Conservation (phyloP, 148 eudicot species). For the Vaccinium vitisidaea region DNA sequence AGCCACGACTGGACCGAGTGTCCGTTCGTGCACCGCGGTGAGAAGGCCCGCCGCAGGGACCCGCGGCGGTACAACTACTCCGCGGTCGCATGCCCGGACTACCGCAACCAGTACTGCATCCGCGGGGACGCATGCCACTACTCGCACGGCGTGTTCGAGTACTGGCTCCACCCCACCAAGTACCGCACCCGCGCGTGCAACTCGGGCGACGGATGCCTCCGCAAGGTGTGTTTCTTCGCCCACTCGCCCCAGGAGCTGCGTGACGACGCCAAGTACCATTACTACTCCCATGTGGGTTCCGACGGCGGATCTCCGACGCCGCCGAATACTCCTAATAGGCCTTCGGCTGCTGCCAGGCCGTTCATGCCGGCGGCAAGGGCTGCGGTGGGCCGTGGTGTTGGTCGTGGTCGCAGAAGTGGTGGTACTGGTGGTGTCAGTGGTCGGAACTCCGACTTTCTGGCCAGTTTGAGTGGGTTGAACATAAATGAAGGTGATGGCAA, state of each 20-base stretch:
- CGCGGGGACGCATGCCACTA: not conserved
- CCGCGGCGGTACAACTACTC: constrained; percentile 17
- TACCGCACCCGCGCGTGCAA: constrained; percentile 15
- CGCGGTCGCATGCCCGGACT: constrained; percentile 9
- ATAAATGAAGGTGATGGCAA: not conserved
- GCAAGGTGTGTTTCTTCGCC: constrained; percentile 18
- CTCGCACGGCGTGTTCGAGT: constrained; percentile 20
- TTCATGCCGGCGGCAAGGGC: not conserved
- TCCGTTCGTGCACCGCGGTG: constrained; percentile 22
- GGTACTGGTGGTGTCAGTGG: not conserved
- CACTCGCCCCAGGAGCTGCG: not conserved
- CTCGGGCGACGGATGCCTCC: not conserved
- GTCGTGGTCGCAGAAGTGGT: not conserved
- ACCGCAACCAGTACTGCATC: not conserved
- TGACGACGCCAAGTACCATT: not conserved
- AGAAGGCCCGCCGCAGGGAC: constrained; percentile 25
- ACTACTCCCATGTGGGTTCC: not conserved
- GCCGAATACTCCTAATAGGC: too few species aligned
- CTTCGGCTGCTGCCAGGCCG: too few species aligned
- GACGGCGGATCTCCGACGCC: not conserved
- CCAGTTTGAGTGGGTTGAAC: constrained; percentile 9
- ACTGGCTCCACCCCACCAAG: constrained; percentile 21
- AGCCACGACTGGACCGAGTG: constrained; percentile 30
- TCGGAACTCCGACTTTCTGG: not conserved
- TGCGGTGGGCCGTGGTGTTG: not conserved